Evolutionary conservation across 1,139 yeast genomes (phyloP), one percentile per base, ranked within the genome.

Genomic region (Candida tropicalis): DNA sequence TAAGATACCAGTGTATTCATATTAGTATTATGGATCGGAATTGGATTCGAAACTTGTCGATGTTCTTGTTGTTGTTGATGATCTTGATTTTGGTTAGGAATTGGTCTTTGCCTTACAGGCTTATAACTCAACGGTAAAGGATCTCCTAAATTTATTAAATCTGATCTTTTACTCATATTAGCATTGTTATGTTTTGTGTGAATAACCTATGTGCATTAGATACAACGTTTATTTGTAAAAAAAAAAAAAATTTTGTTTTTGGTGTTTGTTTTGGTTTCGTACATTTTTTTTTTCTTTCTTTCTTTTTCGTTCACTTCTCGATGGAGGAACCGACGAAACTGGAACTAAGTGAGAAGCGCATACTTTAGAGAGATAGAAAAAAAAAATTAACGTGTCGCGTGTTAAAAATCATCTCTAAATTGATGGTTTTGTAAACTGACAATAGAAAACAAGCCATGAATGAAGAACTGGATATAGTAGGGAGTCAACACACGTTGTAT

Each of bases 101-200:
- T 45, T 34, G 48, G 41, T 10, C 23, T 22, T 40, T 24, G 17
- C 29, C 29, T 31, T 26, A 42, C 28, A 41, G 45, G 26, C 23
- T 58, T 56, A 46, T 68, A 68, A 6, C 70, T 68, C 31, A 68
- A 52, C 3, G 74, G 74, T 41, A 68, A 57, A 1, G 74, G 74
- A 3, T 66, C 70, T 1, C 74, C 73, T 32, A 66, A 46, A 35
- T 51, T 54, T 10, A 50, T 26, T 17, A 38, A 18, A 15, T 47
- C 51, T 17, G 39, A 22, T 35, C 47, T 40, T 34, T 42, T 40
- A 39, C 35, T 42, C 48, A 45, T 43, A 37, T 36, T 43, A 43
- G 25, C 46, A 42, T 45, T 37, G 48, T 44, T 32, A 24, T 25
- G 5, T 28, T 28, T 31, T 28, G 22, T 33, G 41, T 26, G 41